Evolutionary conservation across 768 basidiomycete species (phyloP), one percentile per base, ranked within the genome.

Genomic region (Kwoniella newhampshirensis): DNA sequence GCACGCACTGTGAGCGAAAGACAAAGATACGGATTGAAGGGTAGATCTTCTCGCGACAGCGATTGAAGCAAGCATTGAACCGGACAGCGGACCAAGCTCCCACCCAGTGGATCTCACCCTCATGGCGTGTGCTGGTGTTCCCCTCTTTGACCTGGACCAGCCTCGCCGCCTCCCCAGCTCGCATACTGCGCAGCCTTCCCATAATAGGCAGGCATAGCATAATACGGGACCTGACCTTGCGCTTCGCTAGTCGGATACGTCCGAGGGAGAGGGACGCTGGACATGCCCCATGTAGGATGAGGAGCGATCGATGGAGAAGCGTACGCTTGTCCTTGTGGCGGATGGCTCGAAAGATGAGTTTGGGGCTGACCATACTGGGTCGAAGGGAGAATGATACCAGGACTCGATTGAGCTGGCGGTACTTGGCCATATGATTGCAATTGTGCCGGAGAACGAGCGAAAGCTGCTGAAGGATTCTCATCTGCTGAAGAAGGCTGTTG

Each of bases 181-280:
- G 32, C 26, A 41, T n/a, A 27, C 27, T 17, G 18, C 25, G 51
- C 15, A 27, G 26, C 40, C 9, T 9, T 23, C 3, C 20, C 35
- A 39, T 53, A 53, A 37, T 57, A 57, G 18, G 55, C 48, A 4
- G 55, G 55, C 28, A 43, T 40, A 23, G 48, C 40, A 25, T 57
- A 57, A 37, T 50, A 57, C 8, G 55, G 55, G 2, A 57, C 27
- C 11, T 55, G 44, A 6, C 32, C 32, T n/a, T 23, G 39, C 1
- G 51, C 25, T 26, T 52, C 36, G 17, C 40, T 40, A 21, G 41
- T 41, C 13, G 51, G 37, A 26, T 54, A 39, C n/a, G 44, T 6
- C 17, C 9, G 7, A 4, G 53, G 21, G 8, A 37, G 2, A 8
- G 43, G 51, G 18, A 53, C 18, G 30, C 28, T 35, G 6, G 40